Percentiles rank a stretch among this genome's conserved stretches.
Conservation (phyloP, 2,329 filamentous ascomycete species). For the Elsinoe fawcettii region DNA sequence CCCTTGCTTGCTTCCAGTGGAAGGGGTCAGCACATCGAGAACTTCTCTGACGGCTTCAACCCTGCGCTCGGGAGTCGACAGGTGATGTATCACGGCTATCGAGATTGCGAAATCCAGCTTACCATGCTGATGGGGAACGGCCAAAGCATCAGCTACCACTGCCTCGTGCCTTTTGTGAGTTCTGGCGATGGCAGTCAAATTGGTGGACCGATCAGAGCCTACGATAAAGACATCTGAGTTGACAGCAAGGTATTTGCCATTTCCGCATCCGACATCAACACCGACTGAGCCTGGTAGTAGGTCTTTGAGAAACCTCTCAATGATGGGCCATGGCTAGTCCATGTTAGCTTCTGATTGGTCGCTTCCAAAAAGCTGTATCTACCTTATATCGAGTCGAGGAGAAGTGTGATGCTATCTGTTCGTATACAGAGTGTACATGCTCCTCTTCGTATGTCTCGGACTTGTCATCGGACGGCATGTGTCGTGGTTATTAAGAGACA, state of each 20-base stretch:
- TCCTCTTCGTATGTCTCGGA: slow-evolving; percentile 60
- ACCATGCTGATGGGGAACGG: slow-evolving; percentile 63
- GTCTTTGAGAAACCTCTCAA: slow-evolving; percentile 65
- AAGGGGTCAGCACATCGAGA: slow-evolving; percentile 53
- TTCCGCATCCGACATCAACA: slow-evolving; percentile 88
- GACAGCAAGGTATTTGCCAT: slow-evolving; percentile 86
- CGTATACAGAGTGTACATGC: slow-evolving; percentile 89
- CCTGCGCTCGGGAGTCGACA: slow-evolving; percentile 69
- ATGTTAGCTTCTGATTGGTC: slow-evolving; percentile 41
- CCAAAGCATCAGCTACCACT: slow-evolving; percentile 72
- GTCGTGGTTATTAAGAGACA: slow-evolving; percentile 1
- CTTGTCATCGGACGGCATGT: neutral
- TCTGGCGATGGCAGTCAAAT: slow-evolving; percentile 51
- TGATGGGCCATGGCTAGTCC: slow-evolving; percentile 77
- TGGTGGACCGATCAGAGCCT: slow-evolving; percentile 70
- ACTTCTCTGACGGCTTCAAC: slow-evolving; percentile 64
- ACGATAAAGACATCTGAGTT: slow-evolving; percentile 72
- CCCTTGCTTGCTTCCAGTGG: slow-evolving; percentile 22
- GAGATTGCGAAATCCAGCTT: slow-evolving; percentile 83
- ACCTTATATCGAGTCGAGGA: slow-evolving; percentile 69
- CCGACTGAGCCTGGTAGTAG: slow-evolving; percentile 66
- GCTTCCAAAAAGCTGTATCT: slow-evolving; percentile 18
- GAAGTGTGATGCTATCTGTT: slow-evolving; percentile 77
- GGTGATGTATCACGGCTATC: slow-evolving; percentile 89
- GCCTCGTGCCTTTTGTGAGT: slow-evolving; percentile 56